Conservation (phyloP, 768 basidiomycete genomes). For the Suillus luteus region DNA sequence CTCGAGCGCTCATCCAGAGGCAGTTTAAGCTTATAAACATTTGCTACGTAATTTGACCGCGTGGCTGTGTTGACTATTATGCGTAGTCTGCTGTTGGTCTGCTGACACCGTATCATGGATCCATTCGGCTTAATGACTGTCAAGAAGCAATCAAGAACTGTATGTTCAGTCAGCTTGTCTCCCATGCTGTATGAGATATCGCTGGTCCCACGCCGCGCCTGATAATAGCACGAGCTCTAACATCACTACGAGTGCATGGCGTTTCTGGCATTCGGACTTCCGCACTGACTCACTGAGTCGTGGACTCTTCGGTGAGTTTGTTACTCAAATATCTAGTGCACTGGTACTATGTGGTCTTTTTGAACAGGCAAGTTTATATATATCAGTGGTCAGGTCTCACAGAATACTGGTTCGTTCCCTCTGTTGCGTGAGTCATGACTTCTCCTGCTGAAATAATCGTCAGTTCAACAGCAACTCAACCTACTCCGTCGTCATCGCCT, state of each 20-base stretch:
- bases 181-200: neutral
- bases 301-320: neutral
- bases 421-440: neutral
- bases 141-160: no score
- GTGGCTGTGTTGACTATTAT: neutral
- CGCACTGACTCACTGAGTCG: neutral
- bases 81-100: no score
- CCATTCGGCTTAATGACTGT: no score
- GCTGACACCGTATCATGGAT: neutral
- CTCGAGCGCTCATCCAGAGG: no score
- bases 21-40: no score
- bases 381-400: neutral
- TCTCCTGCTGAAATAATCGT: neutral
- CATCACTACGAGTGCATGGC: neutral
- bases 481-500: neutral
- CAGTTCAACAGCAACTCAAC: neutral
- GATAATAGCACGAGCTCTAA: neutral
- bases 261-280: conserved; percentile 1
- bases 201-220: neutral
- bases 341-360: neutral
- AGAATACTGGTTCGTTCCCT: neutral
- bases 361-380: neutral
- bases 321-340: conserved; percentile 1
- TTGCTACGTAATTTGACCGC: no score
- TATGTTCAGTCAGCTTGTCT: neutral